Conservation (phyloP, 768 basidiomycete genomes). For the Vishniacozyma victoriae region DNA sequence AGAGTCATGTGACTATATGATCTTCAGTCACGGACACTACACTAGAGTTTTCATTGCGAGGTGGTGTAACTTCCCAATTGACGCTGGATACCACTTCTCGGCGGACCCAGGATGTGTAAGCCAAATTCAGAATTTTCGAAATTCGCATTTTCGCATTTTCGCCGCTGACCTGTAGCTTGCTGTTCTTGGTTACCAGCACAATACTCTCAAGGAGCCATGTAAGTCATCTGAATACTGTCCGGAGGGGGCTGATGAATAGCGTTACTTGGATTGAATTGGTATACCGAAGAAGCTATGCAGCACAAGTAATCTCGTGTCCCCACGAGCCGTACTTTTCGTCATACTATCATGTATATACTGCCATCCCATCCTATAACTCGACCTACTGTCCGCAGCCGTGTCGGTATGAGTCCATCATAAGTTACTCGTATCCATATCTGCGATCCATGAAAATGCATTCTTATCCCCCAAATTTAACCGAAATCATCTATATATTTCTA, state of each 20-base stretch:
- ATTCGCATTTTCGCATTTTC: not conserved
- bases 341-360: no score
- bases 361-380: no score
- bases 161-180: conserved; percentile 55
- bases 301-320: no score
- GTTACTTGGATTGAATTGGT: conserved; percentile 46
- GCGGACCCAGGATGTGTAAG: conserved; percentile 77
- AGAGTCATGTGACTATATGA: conserved; percentile 60
- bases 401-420: not conserved
- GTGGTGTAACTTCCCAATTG: conserved; percentile 64
- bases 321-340: no score
- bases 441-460: no score
- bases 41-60: conserved; percentile 70
- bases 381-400: not conserved
- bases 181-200: conserved; percentile 77
- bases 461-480: no score
- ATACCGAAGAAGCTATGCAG: conserved; percentile 36
- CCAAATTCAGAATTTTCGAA: conserved; percentile 8
- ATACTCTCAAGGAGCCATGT: conserved; percentile 65
- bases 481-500: no score
- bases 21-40: conserved; percentile 71
- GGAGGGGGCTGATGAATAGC: conserved; percentile 13
- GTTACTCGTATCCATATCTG: not conserved
- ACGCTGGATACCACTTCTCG: conserved; percentile 58
- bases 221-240: conserved; percentile 9